Conservation (phyloP, 208 protist species). For the Crithidia sp. region DNA sequence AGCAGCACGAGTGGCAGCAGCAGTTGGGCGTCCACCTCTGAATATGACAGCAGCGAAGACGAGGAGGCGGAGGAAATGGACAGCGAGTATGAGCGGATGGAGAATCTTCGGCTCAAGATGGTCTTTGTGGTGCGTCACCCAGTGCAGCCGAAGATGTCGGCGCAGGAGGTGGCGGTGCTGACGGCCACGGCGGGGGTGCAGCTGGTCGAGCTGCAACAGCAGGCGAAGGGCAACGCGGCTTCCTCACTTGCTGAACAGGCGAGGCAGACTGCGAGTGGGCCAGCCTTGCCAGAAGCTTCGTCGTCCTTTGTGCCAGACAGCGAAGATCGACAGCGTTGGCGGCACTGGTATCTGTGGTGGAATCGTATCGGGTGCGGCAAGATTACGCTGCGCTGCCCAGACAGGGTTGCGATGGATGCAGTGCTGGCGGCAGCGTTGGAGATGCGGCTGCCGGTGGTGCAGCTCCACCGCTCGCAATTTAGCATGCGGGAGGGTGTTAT, state of each 20-base stretch:
- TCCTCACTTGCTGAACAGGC: background rate
- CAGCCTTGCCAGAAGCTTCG: background rate
- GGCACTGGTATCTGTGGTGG: conserved; percentile 72
- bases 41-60: conserved; percentile 20
- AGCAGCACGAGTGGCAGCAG: background rate
- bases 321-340: conserved; percentile 41
- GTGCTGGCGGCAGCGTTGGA: conserved; percentile 32
- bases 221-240: background rate
- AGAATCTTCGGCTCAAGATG: conserved; percentile 72
- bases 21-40: conserved; percentile 21
- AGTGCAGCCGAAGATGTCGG: conserved; percentile 41
- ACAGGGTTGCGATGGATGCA: conserved; percentile 28
- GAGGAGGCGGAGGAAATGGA: conserved; percentile 29
- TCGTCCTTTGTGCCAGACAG: background rate
- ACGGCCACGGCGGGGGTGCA: conserved; percentile 49
- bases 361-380: conserved; percentile 70
- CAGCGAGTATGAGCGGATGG: conserved; percentile 57
- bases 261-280: background rate
- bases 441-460: conserved; percentile 35
- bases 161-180: conserved; percentile 50
- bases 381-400: conserved; percentile 61
- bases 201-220: conserved; percentile 39
- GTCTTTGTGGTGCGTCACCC: conserved; percentile 63
- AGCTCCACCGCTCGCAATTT: conserved; percentile 3
- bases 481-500: background rate